Conservation (phyloP, 129 eudicot genomes). For the Flaveria brownii region DNA sequence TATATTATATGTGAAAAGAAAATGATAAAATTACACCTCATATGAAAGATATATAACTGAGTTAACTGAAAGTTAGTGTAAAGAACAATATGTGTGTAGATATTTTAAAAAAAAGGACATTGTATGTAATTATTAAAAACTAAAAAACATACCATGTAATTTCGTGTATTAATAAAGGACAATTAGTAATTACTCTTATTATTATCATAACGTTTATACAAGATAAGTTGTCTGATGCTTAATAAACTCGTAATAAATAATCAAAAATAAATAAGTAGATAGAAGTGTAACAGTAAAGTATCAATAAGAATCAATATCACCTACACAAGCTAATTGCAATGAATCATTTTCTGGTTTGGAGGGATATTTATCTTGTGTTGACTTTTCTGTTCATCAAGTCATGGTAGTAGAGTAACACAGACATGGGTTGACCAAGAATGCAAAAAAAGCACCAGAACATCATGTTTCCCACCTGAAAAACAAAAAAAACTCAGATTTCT, state of each 20-base stretch:
- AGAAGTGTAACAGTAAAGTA: background rate
- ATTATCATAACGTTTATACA: background rate
- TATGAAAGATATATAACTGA: too few relatives aligned
- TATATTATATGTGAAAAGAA: too few relatives aligned
- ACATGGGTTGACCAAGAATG: slow-evolving; percentile 86
- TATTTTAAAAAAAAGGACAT: too few relatives aligned
- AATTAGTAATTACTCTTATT: too few relatives aligned
- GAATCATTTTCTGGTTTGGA: background rate
- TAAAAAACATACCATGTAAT: too few relatives aligned
- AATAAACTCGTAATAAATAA: background rate
- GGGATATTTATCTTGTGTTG: slow-evolving; percentile 23
- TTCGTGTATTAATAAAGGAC: too few relatives aligned
- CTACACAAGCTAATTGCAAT: slow-evolving; percentile 15
- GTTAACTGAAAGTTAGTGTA: too few relatives aligned
- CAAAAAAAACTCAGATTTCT: background rate
- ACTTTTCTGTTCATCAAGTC: slow-evolving; percentile 81
- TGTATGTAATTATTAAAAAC: too few relatives aligned
- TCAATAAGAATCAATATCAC: background rate
- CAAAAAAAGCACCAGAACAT: slow-evolving; percentile 82
- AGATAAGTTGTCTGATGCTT: background rate
- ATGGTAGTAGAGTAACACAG: slow-evolving; percentile 79
- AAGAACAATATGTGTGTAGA: too few relatives aligned
- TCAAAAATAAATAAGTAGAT: background rate
- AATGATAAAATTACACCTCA: too few relatives aligned
- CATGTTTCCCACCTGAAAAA: slow-evolving; percentile 76